phyloP scores from a whole-genome alignment of 305 asterid species.

The Fraxinus sp. region DNA sequence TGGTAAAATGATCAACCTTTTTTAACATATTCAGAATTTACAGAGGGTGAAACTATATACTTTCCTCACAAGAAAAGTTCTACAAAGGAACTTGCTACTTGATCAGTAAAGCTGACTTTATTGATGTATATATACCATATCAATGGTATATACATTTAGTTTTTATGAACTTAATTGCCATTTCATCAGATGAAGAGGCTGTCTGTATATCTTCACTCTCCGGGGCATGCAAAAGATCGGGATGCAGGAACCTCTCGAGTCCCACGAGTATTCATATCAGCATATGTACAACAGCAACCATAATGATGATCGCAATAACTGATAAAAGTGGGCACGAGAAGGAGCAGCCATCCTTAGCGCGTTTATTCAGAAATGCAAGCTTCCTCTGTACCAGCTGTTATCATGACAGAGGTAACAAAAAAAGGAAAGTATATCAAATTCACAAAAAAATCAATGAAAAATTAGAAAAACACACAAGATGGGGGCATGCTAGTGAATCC shows the following conservation, averaged over 20 bases:
- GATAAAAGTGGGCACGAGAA: conserved; percentile 68
- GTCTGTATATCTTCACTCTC: background rate
- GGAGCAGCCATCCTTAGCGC: conserved; percentile 90
- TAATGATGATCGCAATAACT: conserved; percentile 57
- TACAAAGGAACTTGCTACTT: background rate
- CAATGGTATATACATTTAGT: background rate
- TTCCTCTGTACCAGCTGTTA: conserved; percentile 77
- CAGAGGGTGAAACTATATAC: background rate
- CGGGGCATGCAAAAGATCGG: background rate
- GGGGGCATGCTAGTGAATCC: background rate
- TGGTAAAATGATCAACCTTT: background rate
- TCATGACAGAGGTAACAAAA: background rate
- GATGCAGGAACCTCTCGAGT: background rate
- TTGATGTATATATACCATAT: background rate
- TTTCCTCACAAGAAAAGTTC: background rate
- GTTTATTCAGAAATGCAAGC: conserved; percentile 82
- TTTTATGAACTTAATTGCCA: background rate
- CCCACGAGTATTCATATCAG: conserved; percentile 42
- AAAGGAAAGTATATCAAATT: background rate
- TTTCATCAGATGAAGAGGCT: background rate
- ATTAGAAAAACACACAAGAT: background rate
- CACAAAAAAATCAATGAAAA: background rate
- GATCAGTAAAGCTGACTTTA: background rate
- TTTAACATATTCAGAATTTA: background rate
- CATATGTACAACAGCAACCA: conserved; percentile 56